phyloP scores from a whole-genome alignment of 2,329 filamentous ascomycete species.

The Botrytis porri region DNA sequence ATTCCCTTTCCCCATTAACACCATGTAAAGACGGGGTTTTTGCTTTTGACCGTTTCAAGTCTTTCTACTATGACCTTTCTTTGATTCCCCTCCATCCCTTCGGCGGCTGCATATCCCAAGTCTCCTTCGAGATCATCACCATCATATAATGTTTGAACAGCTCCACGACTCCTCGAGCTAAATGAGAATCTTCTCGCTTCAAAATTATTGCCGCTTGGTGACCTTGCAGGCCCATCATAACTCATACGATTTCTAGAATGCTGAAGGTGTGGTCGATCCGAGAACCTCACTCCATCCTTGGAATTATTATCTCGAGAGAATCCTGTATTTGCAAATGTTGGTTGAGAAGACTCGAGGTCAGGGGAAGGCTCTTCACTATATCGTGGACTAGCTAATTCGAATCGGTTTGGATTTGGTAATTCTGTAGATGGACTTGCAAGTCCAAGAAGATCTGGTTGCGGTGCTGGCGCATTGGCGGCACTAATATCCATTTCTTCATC shows the following conservation, averaged over 20 bases:
- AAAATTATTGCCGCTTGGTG: conserved; percentile 25
- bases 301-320: conserved; percentile 19
- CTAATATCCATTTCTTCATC: conserved; percentile 95
- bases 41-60: conserved; percentile 90
- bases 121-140: conserved; percentile 86
- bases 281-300: conserved; percentile 34
- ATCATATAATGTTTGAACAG: conserved; percentile 48
- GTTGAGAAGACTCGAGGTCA: conserved; percentile 25
- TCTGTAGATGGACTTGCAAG: conserved; percentile 42
- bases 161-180: conserved; percentile 39
- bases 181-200: conserved; percentile 40
- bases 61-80: conserved; percentile 96
- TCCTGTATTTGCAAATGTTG: conserved; percentile 24
- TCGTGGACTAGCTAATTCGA: conserved; percentile 57
- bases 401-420: conserved; percentile 66
- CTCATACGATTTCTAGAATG: conserved; percentile 37
- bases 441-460: conserved; percentile 62
- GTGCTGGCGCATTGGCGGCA: conserved; percentile 58
- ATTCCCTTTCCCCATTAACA: conserved; percentile 56
- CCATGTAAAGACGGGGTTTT: conserved; percentile 96
- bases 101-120: conserved; percentile 88
- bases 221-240: conserved; percentile 37
- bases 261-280: conserved; percentile 30
- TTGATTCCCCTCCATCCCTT: conserved; percentile 87
- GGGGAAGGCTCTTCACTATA: conserved; percentile 32